Conservation (phyloP, 1,139 yeast species). For the Geotrichum fermentans region DNA sequence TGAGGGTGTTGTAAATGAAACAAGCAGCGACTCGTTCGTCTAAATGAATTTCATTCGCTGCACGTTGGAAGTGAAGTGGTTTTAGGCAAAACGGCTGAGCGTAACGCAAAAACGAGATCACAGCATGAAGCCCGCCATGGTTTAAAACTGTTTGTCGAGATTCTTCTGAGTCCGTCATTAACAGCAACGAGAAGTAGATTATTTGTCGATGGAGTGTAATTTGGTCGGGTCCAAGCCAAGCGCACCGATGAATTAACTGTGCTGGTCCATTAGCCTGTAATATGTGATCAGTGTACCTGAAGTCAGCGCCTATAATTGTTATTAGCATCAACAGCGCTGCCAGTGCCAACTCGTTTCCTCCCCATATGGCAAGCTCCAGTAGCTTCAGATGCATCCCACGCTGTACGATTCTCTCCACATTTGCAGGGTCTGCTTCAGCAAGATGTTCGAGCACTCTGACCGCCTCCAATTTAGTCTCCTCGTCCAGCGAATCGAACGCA, state of each 20-base stretch:
- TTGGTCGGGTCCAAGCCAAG: too few relatives aligned
- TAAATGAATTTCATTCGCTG: neutral
- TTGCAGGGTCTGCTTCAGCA: neutral
- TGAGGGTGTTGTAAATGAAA: slow-evolving; percentile 1
- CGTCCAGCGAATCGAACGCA: neutral
- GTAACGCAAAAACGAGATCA: neutral
- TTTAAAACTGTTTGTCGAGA: neutral
- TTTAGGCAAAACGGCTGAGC: neutral
- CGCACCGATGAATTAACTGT: too few relatives aligned
- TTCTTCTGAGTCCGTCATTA: too few relatives aligned
- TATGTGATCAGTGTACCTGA: too few relatives aligned
- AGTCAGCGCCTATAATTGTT: too few relatives aligned
- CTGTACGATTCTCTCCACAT: neutral
- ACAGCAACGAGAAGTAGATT: too few relatives aligned
- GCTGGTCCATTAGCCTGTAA: too few relatives aligned
- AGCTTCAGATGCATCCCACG: neutral
- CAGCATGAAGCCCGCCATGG: neutral
- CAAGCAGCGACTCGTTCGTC: slow-evolving; percentile 7
- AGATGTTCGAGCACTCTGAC: neutral
- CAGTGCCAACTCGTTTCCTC: too few relatives aligned
- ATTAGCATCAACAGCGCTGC: too few relatives aligned
- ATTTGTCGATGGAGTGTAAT: too few relatives aligned
- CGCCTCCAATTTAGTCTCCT: neutral
- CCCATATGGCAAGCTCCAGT: too few relatives aligned
- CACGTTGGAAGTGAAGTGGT: neutral